phyloP scores from a whole-genome alignment of 1,284 basidiomycete species.

The Sutorius eximius region DNA sequence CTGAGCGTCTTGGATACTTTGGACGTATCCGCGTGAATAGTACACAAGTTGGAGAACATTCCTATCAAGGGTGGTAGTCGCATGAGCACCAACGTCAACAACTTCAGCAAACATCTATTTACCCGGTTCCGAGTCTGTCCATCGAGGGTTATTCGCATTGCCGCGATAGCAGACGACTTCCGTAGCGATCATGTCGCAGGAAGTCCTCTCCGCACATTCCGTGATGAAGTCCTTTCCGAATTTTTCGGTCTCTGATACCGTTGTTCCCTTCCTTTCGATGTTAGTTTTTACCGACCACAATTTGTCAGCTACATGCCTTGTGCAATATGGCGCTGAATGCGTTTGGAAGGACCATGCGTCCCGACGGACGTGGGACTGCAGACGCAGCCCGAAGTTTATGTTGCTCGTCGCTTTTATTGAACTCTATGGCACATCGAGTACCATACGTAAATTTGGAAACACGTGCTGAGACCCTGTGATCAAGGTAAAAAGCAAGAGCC shows the following conservation, averaged over 20 bases:
- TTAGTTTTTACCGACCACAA: neutral
- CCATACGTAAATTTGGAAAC: slow-evolving; percentile 39
- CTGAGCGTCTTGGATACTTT: slow-evolving; percentile 32
- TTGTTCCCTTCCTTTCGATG: slow-evolving; percentile 32
- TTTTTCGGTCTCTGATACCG: slow-evolving; percentile 40
- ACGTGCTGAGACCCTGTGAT: slow-evolving; percentile 37
- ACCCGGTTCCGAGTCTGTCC: slow-evolving; percentile 49
- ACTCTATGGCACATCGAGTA: slow-evolving; percentile 28
- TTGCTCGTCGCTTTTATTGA: slow-evolving; percentile 30
- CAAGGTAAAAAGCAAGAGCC: slow-evolving; percentile 37
- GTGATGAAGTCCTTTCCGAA: slow-evolving; percentile 41
- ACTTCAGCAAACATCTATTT: neutral
- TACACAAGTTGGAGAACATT: slow-evolving; percentile 46
- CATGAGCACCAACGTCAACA: neutral
- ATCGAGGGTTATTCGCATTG: slow-evolving; percentile 35
- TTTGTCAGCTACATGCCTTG: slow-evolving; percentile 25
- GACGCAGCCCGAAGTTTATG: slow-evolving; percentile 31
- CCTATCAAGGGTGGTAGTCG: slow-evolving; percentile 30
- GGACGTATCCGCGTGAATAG: slow-evolving; percentile 42
- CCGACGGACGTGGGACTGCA: slow-evolving; percentile 31
- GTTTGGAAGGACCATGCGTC: slow-evolving; percentile 31
- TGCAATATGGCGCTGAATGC: slow-evolving; percentile 36
- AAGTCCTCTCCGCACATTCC: slow-evolving; percentile 30
- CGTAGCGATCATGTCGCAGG: slow-evolving; percentile 27
- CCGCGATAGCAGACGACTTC: slow-evolving; percentile 48